phyloP scores from a whole-genome alignment of 1,284 basidiomycete species.

The Apiotrichum porosum region DNA sequence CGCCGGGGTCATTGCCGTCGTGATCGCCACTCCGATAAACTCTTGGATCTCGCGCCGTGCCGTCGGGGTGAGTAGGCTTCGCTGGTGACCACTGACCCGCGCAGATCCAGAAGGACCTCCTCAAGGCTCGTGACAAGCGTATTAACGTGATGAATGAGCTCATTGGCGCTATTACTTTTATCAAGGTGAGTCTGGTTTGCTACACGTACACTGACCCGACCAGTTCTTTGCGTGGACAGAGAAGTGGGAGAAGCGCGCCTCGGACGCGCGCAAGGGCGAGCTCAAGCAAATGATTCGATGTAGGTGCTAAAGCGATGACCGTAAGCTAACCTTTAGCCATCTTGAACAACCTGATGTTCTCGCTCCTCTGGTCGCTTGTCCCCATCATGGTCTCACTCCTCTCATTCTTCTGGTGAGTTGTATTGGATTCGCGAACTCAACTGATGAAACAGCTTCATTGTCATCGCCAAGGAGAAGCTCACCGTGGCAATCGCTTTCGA shows the following conservation, averaged over 20 bases:
- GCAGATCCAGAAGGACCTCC: conserved; percentile 69
- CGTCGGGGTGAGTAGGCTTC: conserved; percentile 56
- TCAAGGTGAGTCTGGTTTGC: too few species aligned
- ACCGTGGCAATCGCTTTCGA: conserved; percentile 50
- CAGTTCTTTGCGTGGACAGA: conserved; percentile 49
- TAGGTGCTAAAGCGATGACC: conserved; percentile 13
- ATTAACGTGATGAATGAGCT: conserved; percentile 84
- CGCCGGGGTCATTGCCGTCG: conserved; percentile 72
- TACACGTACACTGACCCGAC: conserved; percentile 17
- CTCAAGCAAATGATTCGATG: conserved; percentile 39
- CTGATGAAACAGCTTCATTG: too few species aligned
- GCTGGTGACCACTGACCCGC: conserved; percentile 30
- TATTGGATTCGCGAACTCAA: too few species aligned
- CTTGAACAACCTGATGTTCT: conserved; percentile 33
- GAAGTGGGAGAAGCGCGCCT: conserved; percentile 44
- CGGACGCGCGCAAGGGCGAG: conserved; percentile 40
- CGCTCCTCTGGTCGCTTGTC: conserved; percentile 37
- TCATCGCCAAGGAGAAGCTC: conserved; percentile 45
- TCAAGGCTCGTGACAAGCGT: conserved; percentile 71
- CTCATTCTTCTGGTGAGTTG: conserved; percentile 47
- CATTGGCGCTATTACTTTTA: conserved; percentile 56
- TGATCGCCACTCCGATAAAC: conserved; percentile 62
- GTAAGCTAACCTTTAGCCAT: conserved; percentile 20
- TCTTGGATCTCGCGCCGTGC: conserved; percentile 52
- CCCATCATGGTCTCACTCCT: conserved; percentile 47